Base-by-base conservation (phyloP, 2,329 filamentous ascomycete species). In the Lecanoromycetidae sp. region DNA sequence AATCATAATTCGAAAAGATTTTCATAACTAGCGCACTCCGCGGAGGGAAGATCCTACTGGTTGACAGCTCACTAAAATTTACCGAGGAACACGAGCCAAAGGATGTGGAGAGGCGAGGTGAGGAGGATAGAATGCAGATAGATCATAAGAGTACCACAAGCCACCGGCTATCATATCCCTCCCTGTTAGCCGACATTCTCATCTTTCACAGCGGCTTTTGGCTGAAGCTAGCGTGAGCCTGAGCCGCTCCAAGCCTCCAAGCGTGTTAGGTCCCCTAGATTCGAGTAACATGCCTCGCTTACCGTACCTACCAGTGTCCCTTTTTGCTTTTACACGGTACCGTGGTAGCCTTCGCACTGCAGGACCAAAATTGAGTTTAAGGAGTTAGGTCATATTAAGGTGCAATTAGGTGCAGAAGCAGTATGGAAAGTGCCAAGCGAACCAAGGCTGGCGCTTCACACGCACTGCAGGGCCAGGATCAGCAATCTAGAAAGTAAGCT, bases 161-260 rank as follows among this genome's bases (percentile, higher is more conserved):
- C 20, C 15, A n/a, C 30, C 27, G 7, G 29, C 36, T 29, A 38
- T 17, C 15, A 34, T 46, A 26, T 46, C 32, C 27, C n/a, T 25
- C 10, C n/a, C 5, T 17, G 17, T n/a, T 30, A 44, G 22, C 32
- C 32, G 41, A 35, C 29, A 17, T 17, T n/a, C 17, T 34, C 5
- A 34, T 13, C 9, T n/a, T 39, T 39, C 23, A 17, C 25, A 39
- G 23, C 22, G 36, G 29, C 23, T 26, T 26, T 17, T 27, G 36
- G 5, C 4, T 19, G 5, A 10, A 2, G 19, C 3, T 34, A 34
- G 1, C 23, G 1, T 22, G 10, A 38, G 39, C 20, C 45, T 47
- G 38, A 47, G 45, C 45, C 45, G 45, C 37, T 42, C 38, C 38
- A 47, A 29, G 35, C 17, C 36, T 34, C n/a, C n/a, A n/a, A n/a